Conservation (phyloP, 176 grass and related monocot genomes). For the Carex scoparia region DNA sequence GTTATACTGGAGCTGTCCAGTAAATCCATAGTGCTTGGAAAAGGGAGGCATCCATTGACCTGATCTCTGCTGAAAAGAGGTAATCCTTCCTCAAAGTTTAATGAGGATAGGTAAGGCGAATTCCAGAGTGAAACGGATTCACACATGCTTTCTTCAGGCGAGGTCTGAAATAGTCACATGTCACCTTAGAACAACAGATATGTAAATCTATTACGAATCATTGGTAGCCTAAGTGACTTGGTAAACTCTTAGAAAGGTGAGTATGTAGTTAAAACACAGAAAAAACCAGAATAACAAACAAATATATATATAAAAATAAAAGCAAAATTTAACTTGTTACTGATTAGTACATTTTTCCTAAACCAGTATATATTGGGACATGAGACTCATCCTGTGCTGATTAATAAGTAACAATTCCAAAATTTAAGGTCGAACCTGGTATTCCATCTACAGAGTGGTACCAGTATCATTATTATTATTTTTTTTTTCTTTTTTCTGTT, state of each 20-base stretch:
- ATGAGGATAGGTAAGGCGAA: slow-evolving; percentile 6
- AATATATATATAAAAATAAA: too few species aligned
- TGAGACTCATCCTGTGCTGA: neutral
- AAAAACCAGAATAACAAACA: neutral
- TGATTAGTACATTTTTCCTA: neutral
- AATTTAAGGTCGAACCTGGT: neutral
- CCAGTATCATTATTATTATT: neutral
- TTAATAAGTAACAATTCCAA: neutral
- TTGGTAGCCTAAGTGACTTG: neutral
- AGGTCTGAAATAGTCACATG: slow-evolving; percentile 15
- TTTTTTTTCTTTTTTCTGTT: neutral
- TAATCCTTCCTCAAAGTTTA: neutral
- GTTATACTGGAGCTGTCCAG: neutral
- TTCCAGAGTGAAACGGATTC: slow-evolving; percentile 10
- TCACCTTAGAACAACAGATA: neutral
- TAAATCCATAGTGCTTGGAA: neutral
- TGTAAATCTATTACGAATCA: slow-evolving; percentile 6
- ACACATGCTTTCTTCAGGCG: neutral
- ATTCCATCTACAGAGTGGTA: neutral
- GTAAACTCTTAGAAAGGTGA: neutral
- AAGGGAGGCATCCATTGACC: neutral
- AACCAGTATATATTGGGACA: neutral
- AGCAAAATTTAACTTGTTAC: too few species aligned
- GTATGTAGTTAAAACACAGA: neutral
- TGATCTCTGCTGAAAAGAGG: neutral